phyloP scores from a whole-genome alignment of 805 yeast species.

The Kodamaea fukazawae region DNA sequence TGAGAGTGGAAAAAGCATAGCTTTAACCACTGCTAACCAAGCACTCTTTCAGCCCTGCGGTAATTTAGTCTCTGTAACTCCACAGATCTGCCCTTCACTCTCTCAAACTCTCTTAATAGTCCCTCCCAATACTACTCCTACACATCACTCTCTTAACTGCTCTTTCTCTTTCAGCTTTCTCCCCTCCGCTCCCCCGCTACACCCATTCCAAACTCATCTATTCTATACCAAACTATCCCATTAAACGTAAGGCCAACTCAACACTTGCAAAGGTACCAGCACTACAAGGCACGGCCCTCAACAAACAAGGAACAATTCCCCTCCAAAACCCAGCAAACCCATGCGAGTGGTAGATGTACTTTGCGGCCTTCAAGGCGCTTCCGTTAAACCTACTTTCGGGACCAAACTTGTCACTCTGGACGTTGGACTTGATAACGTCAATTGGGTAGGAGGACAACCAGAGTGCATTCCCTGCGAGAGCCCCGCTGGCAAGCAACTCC shows the following conservation, averaged over 20 bases:
- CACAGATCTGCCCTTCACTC: too few relatives aligned
- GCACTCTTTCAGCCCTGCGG: too few relatives aligned
- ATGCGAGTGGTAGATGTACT: constrained; percentile 37
- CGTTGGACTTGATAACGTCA: constrained; percentile 48
- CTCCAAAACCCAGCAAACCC: constrained; percentile 59
- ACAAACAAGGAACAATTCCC: constrained; percentile 57
- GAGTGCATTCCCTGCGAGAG: constrained; percentile 63
- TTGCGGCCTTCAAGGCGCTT: constrained; percentile 31
- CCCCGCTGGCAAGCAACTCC: constrained; percentile 57
- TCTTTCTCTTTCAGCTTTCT: too few relatives aligned
- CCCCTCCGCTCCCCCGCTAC: too few relatives aligned
- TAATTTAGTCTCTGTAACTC: too few relatives aligned
- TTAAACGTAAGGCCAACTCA: constrained; percentile 58
- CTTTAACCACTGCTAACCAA: too few relatives aligned
- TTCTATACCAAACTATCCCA: too few relatives aligned
- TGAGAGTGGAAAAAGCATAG: too few relatives aligned
- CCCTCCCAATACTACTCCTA: too few relatives aligned
- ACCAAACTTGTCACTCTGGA: constrained; percentile 56
- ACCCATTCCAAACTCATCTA: too few relatives aligned
- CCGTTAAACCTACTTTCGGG: constrained; percentile 43
- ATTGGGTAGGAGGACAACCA: constrained; percentile 58
- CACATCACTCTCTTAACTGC: too few relatives aligned
- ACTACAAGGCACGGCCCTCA: constrained; percentile 62
- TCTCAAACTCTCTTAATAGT: too few relatives aligned
- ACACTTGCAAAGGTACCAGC: constrained; percentile 80